Evolutionary conservation across 2,329 filamentous ascomycete species (phyloP).

Genomic region (Berkeleyomyces rouxiae): DNA sequence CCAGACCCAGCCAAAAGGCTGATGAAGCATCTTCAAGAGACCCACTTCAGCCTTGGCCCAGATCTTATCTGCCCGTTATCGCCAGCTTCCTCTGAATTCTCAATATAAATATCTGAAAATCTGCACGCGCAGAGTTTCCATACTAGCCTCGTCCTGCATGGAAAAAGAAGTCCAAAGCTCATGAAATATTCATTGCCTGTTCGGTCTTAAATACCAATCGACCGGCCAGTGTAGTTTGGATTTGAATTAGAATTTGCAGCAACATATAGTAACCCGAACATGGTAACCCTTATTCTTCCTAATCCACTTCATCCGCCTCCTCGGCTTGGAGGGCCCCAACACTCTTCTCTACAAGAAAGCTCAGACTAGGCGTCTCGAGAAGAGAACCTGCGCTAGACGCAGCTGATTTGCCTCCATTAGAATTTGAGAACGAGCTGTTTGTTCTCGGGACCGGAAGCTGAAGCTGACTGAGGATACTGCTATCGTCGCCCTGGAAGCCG

Average conservation of each 20-base stretch:
- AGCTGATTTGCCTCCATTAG: constrained; percentile 16
- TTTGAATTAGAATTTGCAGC: too few relatives aligned
- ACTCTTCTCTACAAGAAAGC: not conserved
- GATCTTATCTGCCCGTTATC: not conserved
- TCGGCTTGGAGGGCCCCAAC: not conserved
- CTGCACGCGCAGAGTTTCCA: too few relatives aligned
- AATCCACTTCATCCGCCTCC: not conserved
- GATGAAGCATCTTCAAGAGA: not conserved
- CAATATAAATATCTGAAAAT: too few relatives aligned
- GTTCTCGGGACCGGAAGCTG: constrained; percentile 7
- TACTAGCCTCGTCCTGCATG: too few relatives aligned
- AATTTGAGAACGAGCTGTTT: constrained; percentile 1
- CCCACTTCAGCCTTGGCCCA: constrained; percentile 7
- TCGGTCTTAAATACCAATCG: too few relatives aligned
- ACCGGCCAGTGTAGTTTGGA: too few relatives aligned
- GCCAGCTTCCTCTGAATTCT: not conserved
- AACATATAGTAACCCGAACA: too few relatives aligned
- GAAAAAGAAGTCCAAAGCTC: too few relatives aligned
- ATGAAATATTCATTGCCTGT: too few relatives aligned
- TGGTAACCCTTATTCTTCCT: not conserved
- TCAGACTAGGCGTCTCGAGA: constrained; percentile 5
- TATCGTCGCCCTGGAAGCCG: constrained; percentile 21
- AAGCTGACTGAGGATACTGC: constrained; percentile 9
- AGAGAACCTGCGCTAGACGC: constrained; percentile 18
- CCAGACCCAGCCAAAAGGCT: not conserved